Percentiles rank a stretch among this genome's conserved stretches.
Evolutionary conservation across 768 basidiomycete species (phyloP).

Genomic region (Mrakia hoshinonis): DNA sequence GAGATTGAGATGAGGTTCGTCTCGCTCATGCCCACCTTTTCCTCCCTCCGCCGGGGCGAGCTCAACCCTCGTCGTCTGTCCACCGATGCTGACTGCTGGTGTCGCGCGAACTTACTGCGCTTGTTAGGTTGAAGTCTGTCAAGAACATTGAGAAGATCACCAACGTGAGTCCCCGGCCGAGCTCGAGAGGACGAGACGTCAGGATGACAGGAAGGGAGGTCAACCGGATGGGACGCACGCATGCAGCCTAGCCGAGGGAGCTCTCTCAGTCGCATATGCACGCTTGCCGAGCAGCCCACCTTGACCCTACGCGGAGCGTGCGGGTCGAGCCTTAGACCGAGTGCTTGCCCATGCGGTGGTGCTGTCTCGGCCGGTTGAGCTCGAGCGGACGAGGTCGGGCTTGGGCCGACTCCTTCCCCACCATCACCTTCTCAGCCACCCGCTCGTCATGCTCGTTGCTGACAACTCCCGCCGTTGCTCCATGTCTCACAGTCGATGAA

Average conservation of each 20-base stretch:
- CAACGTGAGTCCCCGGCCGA: constrained; percentile 54
- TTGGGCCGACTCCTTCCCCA: background rate
- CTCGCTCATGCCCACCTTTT: background rate
- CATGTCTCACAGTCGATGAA: constrained; percentile 69
- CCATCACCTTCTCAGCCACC: background rate
- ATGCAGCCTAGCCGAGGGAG: too few species aligned
- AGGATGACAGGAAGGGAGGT: background rate
- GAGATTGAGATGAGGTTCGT: constrained; percentile 79
- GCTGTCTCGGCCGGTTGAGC: too few species aligned
- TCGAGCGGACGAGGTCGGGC: background rate
- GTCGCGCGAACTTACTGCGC: constrained; percentile 42
- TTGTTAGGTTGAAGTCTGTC: constrained; percentile 60
- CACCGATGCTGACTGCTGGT: constrained; percentile 5
- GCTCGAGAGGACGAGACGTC: constrained; percentile 11
- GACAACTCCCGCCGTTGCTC: background rate
- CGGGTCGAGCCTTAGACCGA: too few species aligned
- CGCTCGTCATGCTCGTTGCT: background rate
- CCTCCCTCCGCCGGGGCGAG: background rate
- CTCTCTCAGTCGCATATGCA: too few species aligned
- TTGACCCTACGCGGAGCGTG: too few species aligned
- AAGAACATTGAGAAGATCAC: constrained; percentile 99
- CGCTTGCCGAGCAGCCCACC: too few species aligned
- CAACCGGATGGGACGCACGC: too few species aligned
- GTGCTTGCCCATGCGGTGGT: too few species aligned
- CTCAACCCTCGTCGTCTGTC: background rate